Base-by-base conservation (phyloP, 345 rosid genomes). In the Gossypium raimondii region DNA sequence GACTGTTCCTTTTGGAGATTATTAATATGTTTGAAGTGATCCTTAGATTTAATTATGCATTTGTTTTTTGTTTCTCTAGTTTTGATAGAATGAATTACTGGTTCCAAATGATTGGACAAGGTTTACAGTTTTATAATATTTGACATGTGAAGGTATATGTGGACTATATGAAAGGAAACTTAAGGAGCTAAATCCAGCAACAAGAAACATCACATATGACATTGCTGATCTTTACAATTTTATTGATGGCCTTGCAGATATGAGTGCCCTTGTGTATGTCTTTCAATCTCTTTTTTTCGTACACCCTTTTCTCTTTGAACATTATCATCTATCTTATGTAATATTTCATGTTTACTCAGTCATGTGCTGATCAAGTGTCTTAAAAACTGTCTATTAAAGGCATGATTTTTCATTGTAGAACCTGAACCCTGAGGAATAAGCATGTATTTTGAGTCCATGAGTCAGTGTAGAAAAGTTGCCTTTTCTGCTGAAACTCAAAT, bases 211-310 rank as follows among this genome's bases (percentile, higher is more conserved):
- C 74, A 78, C 83, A 12, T 90, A 90, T 64, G 94, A 90, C 73
- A 84, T 90, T 73, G 76, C 73, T 24, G 94, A 90, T 82, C 94
- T 90, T 38, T 88, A 88, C 86, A 90, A 88, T 80, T 90, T 86
- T 76, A 85, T 90, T 55, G 94, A 90, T 63, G 94, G 94, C 70
- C 94, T 90, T 60, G 76, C 86, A 6, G 94, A 90, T 83, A 74
- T 90, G 92, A 90, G 92, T 60, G 92, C 92, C 43, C 76, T 90
- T 82, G 92, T 90, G 94, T 90, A 79, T 68, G 92, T 22, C 22
- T 41, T 41, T 67, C 55, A 77, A 81, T 61, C 59, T 14, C 8
- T 73, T 48, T 34, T 7, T 60, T 38, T 47, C 22, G 9, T 9
- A 12, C 55, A 2, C 2, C 16, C 22, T 47, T 60, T 63, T 41